Evolutionary conservation across 2,329 filamentous ascomycete species (phyloP).

Genomic region (Pleomassaria siparia): DNA sequence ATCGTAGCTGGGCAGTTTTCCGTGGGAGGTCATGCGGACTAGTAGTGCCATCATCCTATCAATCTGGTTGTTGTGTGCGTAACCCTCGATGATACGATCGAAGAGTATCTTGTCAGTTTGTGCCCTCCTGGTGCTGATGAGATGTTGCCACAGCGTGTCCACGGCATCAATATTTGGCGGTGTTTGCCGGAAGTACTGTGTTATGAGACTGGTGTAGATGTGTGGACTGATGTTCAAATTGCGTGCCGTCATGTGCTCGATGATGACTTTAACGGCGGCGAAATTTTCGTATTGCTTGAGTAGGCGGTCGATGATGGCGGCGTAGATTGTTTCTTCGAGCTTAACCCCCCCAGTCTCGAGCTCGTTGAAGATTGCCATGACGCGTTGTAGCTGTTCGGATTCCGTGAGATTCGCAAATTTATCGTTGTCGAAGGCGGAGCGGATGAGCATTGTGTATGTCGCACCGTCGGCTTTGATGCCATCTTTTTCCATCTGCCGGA

Average conservation of each 20-base stretch:
- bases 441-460: conserved; percentile 74
- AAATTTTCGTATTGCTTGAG: conserved; percentile 52
- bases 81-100: conserved; percentile 70
- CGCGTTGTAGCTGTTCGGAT: conserved; percentile 54
- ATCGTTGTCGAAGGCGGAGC: conserved; percentile 56
- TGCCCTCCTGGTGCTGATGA: conserved; percentile 34
- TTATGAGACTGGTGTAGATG: conserved; percentile 74
- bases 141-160: conserved; percentile 57
- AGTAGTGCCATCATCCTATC: conserved; percentile 48
- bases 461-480: conserved; percentile 62
- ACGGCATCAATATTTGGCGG: conserved; percentile 64
- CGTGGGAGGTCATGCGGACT: conserved; percentile 40
- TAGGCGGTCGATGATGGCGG: conserved; percentile 68
- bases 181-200: conserved; percentile 62
- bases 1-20: conserved; percentile 46
- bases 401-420: conserved; percentile 46
- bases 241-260: conserved; percentile 61
- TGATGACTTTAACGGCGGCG: conserved; percentile 59
- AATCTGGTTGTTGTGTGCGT: conserved; percentile 57
- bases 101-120: conserved; percentile 62
- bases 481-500: conserved; percentile 60
- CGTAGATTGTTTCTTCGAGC: conserved; percentile 66
- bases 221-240: conserved; percentile 60
- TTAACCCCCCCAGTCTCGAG: conserved; percentile 61
- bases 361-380: conserved; percentile 56